Base-by-base conservation (phyloP, 2,329 filamentous ascomycete species). In the Apiospora pterosperma region DNA sequence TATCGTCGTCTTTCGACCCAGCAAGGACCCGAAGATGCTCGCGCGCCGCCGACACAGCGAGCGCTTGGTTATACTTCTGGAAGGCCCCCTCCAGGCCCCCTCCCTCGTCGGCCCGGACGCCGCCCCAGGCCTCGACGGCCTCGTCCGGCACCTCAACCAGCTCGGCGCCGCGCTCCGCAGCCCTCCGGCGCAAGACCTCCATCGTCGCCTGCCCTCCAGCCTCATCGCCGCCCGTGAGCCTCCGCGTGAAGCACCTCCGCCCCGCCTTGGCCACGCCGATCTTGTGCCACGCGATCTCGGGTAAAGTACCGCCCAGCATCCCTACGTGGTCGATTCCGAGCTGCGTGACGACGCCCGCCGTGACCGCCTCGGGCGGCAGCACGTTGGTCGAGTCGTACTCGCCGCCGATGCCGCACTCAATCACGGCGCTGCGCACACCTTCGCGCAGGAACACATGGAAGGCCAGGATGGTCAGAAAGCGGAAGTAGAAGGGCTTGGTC, bases 381-480 rank as follows among this genome's bases (percentile, higher is more conserved):
- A 98, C 86, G 73, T 98, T 98, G 11, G 96, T 99, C 34, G 91
- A 91, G 74, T 98, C 95, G 72, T 93, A 93, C 78, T 97, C 92
- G 60, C 94, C 96, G 19, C 96, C 96, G 68, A 98, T 96, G 0
- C 96, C 96, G 72, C 93, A 97, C 78, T 99, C 96, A 38, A 98
- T 85, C 11, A 98, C 88, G 0, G 93, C 94, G 21, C 88, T 88
- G 67, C 89, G 84, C 0, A 97, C 89, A 1, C 90, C 89, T 75
- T 96, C 90, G 59, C 83, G 77, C 31, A 96, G 73, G 71, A 97
- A 99, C 1, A 90, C 85, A 72, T 97, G 93, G 71, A 97, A 87
- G 1, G 94, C 94, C 80, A 97, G 85, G 41, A 99, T 83, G 0
- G 95, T 97, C 73, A 99, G 77, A 74, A 92, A 97, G 34, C 95